phyloP scores from a whole-genome alignment of 2,329 filamentous ascomycete species.

The Alternaria arbusti region DNA sequence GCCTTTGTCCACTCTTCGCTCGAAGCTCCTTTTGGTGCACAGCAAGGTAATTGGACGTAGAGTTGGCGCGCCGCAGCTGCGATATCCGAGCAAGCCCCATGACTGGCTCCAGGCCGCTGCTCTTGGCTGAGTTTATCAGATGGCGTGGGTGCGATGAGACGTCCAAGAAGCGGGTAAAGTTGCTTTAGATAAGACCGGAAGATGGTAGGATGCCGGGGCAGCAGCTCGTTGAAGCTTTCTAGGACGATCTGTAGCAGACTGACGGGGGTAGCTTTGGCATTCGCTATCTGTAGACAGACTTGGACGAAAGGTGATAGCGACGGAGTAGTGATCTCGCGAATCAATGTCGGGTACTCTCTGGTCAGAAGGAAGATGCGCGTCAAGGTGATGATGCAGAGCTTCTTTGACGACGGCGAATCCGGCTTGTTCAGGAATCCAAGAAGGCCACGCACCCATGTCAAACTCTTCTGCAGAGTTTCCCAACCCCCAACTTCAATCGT shows the following conservation, averaged over 20 bases:
- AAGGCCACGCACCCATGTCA: slow-evolving; percentile 79
- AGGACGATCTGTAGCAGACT: slow-evolving; percentile 70
- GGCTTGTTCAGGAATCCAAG: slow-evolving; percentile 80
- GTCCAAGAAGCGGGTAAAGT: slow-evolving; percentile 66
- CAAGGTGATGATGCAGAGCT: slow-evolving; percentile 76
- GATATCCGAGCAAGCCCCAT: slow-evolving; percentile 59
- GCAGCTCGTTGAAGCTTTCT: slow-evolving; percentile 71
- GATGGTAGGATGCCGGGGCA: slow-evolving; percentile 82
- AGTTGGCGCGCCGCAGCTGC: slow-evolving; percentile 67
- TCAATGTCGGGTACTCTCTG: slow-evolving; percentile 79
- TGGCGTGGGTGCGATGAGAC: slow-evolving; percentile 69
- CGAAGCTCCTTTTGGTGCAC: slow-evolving; percentile 78
- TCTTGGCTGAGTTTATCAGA: slow-evolving; percentile 44
- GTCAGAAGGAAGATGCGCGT: slow-evolving; percentile 84
- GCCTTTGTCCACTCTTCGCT: slow-evolving; percentile 79
- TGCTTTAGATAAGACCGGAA: slow-evolving; percentile 78
- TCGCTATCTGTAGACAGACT: slow-evolving; percentile 69
- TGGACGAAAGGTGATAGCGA: slow-evolving; percentile 77
- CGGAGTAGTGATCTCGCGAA: slow-evolving; percentile 87
- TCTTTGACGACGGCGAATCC: slow-evolving; percentile 76
- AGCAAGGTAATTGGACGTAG: slow-evolving; percentile 75
- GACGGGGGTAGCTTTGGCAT: slow-evolving; percentile 24
- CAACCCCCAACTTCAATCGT: slow-evolving; percentile 82
- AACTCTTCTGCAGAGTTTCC: slow-evolving; percentile 76
- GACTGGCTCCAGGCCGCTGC: slow-evolving; percentile 40